phyloP scores from a whole-genome alignment of 331 rosid species.

The Spiraea crenata region DNA sequence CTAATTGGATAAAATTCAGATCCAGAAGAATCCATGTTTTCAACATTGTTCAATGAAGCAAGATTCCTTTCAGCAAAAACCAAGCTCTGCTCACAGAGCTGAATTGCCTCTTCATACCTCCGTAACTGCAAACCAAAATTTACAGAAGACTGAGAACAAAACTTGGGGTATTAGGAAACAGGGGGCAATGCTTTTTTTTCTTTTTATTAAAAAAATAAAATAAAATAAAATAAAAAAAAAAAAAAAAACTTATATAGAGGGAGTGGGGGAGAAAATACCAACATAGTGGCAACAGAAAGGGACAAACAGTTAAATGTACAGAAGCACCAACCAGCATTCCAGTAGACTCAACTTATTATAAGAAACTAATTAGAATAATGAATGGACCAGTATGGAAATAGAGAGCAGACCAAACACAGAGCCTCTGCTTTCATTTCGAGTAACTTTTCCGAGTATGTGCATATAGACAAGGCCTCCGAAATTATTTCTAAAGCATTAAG shows the following conservation, averaged over 20 bases:
- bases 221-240: neutral
- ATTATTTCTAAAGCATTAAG: constrained; percentile 58
- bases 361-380: constrained; percentile 5
- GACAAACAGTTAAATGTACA: constrained; percentile 1
- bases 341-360: neutral
- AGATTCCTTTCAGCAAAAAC: constrained; percentile 68
- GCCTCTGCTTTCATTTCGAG: constrained; percentile 92
- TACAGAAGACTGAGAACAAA: constrained; percentile 7
- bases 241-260: neutral
- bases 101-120: constrained; percentile 72
- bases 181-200: no score
- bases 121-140: constrained; percentile 53
- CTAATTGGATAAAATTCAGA: constrained; percentile 39
- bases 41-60: constrained; percentile 23
- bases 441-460: constrained; percentile 77
- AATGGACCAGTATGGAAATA: constrained; percentile 20
- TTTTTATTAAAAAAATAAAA: no score
- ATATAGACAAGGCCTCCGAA: constrained; percentile 65
- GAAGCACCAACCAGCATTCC: constrained; percentile 21
- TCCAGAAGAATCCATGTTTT: constrained; percentile 30
- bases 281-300: neutral
- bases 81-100: constrained; percentile 69
- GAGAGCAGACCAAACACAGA: constrained; percentile 52
- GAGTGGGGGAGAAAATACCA: neutral
- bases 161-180: constrained; percentile 11